A percentile compares a stretch with the other conserved stretches of the same genome.
phyloP scores from a whole-genome alignment of 2,329 filamentous ascomycete species.

The Diaporthe australafricana region DNA sequence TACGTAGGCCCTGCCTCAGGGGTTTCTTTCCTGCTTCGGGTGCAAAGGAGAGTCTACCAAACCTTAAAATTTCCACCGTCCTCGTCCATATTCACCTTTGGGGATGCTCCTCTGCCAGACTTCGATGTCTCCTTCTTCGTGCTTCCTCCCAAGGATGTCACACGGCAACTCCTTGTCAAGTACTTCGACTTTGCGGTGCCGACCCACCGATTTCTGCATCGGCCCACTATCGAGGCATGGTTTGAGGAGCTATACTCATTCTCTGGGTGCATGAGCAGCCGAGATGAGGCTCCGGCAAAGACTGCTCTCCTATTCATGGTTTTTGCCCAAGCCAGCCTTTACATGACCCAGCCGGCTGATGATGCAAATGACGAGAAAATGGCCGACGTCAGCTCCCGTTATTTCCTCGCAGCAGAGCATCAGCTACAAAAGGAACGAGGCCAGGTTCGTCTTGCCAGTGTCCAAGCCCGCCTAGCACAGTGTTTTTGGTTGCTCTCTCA shows the following conservation, averaged over 20 bases:
- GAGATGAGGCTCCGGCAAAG: conserved; percentile 53
- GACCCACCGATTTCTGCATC: conserved; percentile 57
- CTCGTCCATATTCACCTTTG: conserved; percentile 61
- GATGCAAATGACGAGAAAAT: not conserved
- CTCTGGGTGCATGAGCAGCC: conserved; percentile 51
- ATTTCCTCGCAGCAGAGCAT: conserved; percentile 51
- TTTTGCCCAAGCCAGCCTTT: conserved; percentile 62
- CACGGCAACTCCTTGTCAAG: conserved; percentile 45
- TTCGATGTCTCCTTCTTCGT: conserved; percentile 56
- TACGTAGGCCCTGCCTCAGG: conserved; percentile 61
- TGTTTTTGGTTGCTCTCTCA: conserved; percentile 57
- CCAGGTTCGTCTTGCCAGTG: conserved; percentile 51
- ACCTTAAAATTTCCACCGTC: conserved; percentile 50
- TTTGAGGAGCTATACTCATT: conserved; percentile 60
- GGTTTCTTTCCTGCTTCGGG: conserved; percentile 60
- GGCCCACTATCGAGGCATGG: conserved; percentile 53
- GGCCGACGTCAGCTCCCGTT: conserved; percentile 42
- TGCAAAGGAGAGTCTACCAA: conserved; percentile 60
- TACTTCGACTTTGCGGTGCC: conserved; percentile 58
- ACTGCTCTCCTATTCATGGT: conserved; percentile 52
- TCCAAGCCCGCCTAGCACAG: conserved; percentile 55
- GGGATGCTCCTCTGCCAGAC: conserved; percentile 59
- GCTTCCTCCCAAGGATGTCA: conserved; percentile 49
- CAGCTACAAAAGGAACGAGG: conserved; percentile 53
- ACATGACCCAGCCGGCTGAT: conserved; percentile 42